Evolutionary conservation across 495 filamentous ascomycete species (phyloP), one percentile per base, ranked within the genome.

Genomic region (Lasiosphaeriaceae sp.): DNA sequence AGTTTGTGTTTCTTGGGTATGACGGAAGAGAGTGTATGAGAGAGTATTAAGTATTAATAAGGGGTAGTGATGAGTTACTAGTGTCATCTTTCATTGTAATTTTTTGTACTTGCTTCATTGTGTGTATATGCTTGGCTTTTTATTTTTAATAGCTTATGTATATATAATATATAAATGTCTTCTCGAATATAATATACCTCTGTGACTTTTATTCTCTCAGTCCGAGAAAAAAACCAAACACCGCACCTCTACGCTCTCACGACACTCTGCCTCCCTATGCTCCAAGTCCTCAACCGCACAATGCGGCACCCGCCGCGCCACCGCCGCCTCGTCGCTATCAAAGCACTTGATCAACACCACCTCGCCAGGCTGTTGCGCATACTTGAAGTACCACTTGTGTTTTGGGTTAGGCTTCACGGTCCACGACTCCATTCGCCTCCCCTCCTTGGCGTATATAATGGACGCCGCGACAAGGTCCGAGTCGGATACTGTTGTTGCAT

Each of bases 351-450:
- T 85, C 50, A 89, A 61, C 24, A 83, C 68, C 19, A 85, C 82
- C 72, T 86, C 71, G 51, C 80, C 71, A 11, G 84, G 82, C 14
- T 72, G 73, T 63, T 84, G 77, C 3, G 83, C 83, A 54, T 80
- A 83, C 82, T 87, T 87, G 71, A 90, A 96, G 67, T 81, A 83
- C 89, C 89, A 95, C 63, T 76, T 69, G 71, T 90, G 83, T 1
- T 48, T 61, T 3, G 71, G 62, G 53, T 80, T 79, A 47, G 80
- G 77, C 55, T 74, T 71, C 23, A 93, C 87, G 0, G 76, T 78
- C 55, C 86, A 83, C 3, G 88, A 91, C 77, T 89, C 87, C 85
- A 79, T 45, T 9, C 34, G 34, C 39, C 39, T 6, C 14, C 9
- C 14, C 49, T 43, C 49, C 84, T 70, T 1, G 1, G 12, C 4